Conservation (phyloP, 2,329 filamentous ascomycete genomes). For the Venturia aucupariae region DNA sequence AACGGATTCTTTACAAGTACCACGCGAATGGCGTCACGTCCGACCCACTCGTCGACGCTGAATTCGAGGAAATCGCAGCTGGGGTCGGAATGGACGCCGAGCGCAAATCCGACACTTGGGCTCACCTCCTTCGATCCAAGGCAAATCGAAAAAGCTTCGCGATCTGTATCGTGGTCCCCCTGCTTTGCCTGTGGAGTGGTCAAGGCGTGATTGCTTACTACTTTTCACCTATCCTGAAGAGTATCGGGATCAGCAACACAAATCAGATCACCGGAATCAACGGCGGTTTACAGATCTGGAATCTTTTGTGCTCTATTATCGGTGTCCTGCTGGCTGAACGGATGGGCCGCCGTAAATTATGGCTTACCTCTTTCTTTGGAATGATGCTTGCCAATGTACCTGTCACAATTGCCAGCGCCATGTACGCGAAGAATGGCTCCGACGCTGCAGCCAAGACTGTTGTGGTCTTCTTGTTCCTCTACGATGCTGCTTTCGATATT, state of each 20-base stretch:
- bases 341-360: constrained; percentile 27
- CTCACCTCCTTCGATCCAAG: constrained; percentile 19
- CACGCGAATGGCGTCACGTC: constrained; percentile 48
- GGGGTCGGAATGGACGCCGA: constrained; percentile 51
- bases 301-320: constrained; percentile 46
- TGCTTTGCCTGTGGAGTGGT: constrained; percentile 51
- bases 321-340: constrained; percentile 27
- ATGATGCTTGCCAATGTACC: constrained; percentile 21
- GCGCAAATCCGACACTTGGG: constrained; percentile 42
- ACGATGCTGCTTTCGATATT: constrained; percentile 7
- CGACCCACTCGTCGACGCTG: constrained; percentile 54
- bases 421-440: neutral
- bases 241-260: constrained; percentile 27
- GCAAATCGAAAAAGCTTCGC: constrained; percentile 47
- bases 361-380: constrained; percentile 28
- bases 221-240: constrained; percentile 26
- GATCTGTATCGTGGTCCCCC: constrained; percentile 44
- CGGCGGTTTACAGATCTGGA: constrained; percentile 45
- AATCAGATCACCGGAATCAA: constrained; percentile 33
- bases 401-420: neutral
- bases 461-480: constrained; percentile 1
- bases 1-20: constrained; percentile 51
- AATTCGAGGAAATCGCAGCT: constrained; percentile 57
- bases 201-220: constrained; percentile 42
- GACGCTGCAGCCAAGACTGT: neutral